A percentile compares a stretch with the other conserved stretches of the same genome.
Conservation (phyloP, 495 filamentous ascomycete species). For the Parmelia sp. region DNA sequence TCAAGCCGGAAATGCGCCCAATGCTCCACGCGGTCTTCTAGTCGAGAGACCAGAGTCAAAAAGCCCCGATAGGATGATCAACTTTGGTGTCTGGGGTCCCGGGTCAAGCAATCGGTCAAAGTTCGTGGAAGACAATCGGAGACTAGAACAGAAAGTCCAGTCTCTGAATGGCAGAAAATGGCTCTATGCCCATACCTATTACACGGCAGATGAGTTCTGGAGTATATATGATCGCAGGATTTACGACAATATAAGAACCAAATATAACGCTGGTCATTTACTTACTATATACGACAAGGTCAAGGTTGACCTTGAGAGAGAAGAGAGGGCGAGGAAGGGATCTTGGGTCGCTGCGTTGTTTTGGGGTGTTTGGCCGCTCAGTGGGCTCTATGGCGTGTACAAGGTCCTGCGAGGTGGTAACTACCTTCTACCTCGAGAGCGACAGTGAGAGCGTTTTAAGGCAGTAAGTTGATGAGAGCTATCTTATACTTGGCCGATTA, state of each 20-base stretch:
- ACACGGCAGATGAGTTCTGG: slow-evolving; percentile 52
- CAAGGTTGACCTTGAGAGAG: slow-evolving; percentile 30
- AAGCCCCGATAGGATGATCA: slow-evolving; percentile 37
- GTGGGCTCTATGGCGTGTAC: slow-evolving; percentile 7
- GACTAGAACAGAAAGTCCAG: slow-evolving; percentile 57
- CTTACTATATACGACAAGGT: slow-evolving; percentile 52
- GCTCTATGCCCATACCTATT: slow-evolving; percentile 53
- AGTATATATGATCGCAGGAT: slow-evolving; percentile 40
- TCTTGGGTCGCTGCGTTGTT: slow-evolving; percentile 23
- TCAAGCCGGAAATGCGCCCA: slow-evolving; percentile 25
- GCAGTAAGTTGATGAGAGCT: no score
- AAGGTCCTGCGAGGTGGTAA: background rate
- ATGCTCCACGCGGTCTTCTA: slow-evolving; percentile 33
- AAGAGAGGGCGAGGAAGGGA: slow-evolving; percentile 23
- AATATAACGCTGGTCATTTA: slow-evolving; percentile 44
- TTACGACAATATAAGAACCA: slow-evolving; percentile 44
- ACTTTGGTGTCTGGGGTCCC: slow-evolving; percentile 51
- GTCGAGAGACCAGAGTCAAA: slow-evolving; percentile 15
- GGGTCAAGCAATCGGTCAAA: slow-evolving; percentile 30
- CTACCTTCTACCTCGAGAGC: slow-evolving; percentile 1
- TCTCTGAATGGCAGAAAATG: slow-evolving; percentile 60
- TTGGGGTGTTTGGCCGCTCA: slow-evolving; percentile 12
- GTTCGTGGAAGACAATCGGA: slow-evolving; percentile 54
- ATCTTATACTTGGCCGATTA: no score
- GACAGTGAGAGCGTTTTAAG: background rate